Percentiles rank a stretch among this genome's conserved stretches.
Evolutionary conservation across 495 filamentous ascomycete genomes (phyloP).

Genomic region (Xylaria intraflava): DNA sequence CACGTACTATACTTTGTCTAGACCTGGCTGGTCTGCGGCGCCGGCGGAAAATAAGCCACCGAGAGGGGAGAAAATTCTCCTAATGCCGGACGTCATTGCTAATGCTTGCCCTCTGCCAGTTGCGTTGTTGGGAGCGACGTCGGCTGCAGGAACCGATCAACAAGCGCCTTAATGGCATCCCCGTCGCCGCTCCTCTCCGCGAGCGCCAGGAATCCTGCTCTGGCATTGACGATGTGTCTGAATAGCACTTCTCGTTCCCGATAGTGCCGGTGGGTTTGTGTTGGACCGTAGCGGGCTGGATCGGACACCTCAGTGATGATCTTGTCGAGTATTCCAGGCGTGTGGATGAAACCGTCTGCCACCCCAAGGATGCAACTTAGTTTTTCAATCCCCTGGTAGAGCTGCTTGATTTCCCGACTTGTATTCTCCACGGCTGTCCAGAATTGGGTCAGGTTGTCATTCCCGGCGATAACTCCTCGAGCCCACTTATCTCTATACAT

Average conservation of each 20-base stretch:
- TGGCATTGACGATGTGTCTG: conserved; percentile 2
- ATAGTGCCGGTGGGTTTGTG: conserved; percentile 7
- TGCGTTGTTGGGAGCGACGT: background rate
- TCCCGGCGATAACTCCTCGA: background rate
- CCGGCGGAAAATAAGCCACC: too few relatives aligned
- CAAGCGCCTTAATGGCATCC: conserved; percentile 2
- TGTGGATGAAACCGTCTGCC: background rate
- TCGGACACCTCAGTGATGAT: background rate
- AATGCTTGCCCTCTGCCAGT: background rate
- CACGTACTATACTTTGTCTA: background rate
- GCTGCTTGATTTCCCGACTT: background rate
- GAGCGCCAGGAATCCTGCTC: background rate
- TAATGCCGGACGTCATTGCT: background rate
- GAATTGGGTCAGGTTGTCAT: background rate
- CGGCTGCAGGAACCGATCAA: background rate
- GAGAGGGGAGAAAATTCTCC: too few relatives aligned
- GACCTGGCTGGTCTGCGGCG: too few relatives aligned
- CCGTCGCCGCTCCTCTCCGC: background rate
- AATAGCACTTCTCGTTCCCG: background rate
- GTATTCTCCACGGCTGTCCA: conserved; percentile 11
- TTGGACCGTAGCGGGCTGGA: background rate
- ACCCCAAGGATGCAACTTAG: conserved; percentile 6
- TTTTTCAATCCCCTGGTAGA: background rate
- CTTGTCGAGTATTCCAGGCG: background rate
- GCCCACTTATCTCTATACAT: background rate